These are phyloP conservation scores for Kodamaea neixiangensis DNA, from an alignment of 805 yeast genomes.

Conservation along the genomic window DNA sequence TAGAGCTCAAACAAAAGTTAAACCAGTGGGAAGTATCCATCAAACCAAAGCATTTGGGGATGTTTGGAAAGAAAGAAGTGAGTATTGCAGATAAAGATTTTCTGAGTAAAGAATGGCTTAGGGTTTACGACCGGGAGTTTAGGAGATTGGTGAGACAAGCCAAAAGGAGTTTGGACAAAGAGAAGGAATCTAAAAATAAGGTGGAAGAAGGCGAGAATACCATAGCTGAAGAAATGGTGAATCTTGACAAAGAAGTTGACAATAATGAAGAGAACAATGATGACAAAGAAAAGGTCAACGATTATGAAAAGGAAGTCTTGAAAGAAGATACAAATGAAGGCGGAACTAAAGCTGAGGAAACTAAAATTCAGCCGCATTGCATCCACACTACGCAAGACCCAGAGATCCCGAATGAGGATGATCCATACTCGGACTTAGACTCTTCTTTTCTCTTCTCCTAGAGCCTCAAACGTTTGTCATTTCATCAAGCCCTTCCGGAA, in stretches of 20 bases:
- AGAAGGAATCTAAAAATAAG: background rate
- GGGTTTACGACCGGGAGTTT: slow-evolving; percentile 41
- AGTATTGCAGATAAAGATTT: slow-evolving; percentile 48
- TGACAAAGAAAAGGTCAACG: background rate
- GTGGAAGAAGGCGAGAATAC: background rate
- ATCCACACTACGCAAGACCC: background rate
- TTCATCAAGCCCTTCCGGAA: no score
- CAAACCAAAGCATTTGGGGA: slow-evolving; percentile 5
- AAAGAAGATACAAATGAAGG: background rate
- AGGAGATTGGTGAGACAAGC: slow-evolving; percentile 40
- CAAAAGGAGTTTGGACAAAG: slow-evolving; percentile 6
- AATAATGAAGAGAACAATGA: background rate
- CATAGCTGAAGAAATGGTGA: background rate
- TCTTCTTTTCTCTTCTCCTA: background rate
- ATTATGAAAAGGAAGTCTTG: background rate
- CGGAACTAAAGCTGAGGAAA: background rate
- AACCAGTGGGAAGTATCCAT: slow-evolving; percentile 61
- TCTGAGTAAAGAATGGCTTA: slow-evolving; percentile 46
- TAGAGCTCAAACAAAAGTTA: slow-evolving; percentile 55
- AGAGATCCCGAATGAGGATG: background rate
- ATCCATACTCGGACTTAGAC: slow-evolving; percentile 6
- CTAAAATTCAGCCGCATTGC: background rate
- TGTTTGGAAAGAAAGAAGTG: slow-evolving; percentile 16
- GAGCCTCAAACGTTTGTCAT: background rate
- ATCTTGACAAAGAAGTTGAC: background rate